Evolutionary conservation across 345 rosid species (phyloP), one percentile per base, ranked within the genome.

Genomic region (Boechera stricta): DNA sequence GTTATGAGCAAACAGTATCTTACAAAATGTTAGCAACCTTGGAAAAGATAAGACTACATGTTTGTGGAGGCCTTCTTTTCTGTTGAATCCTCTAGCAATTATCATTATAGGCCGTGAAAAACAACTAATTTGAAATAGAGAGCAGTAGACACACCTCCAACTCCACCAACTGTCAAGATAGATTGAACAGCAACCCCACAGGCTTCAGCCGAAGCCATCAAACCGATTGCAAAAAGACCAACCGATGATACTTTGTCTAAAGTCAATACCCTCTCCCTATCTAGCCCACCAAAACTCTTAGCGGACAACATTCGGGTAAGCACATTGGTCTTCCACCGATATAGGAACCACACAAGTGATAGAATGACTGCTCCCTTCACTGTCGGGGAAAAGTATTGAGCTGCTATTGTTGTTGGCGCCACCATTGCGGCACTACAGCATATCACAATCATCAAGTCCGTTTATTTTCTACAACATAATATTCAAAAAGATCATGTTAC

Each of bases 171-270:
- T 2, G 96, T 94, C 81, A 94, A 77, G 76, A 94, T 78, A 28
- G 97, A 94, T 64, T 90, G 98, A 81, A 94, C 92, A 82, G 98
- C 95, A 69, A 94, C 91, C 24, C 98, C 98, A 83, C 91, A 92
- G 4, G 98, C 96, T 88, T 94, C 98, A 39, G 98, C 93, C n/a
- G 88, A 84, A 77, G 97, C 92, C 95, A 92, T 90, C 52, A 81
- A 49, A 36, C 97, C 97, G 61, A 92, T 75, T 45, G 80, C 84
- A 84, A 90, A 89, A 36, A 94, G 82, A 60, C 95, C 98, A 84
- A 92, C 83, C 2, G 98, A 94, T 49, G 98, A 87, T 29, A 92
- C 62, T 80, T 77, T 90, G 84, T 94, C 98, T 10, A 94, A 65
- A 1, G 98, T 84, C 75, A 88, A 64, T 77, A 92, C 54, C 82